Percentiles rank a stretch among this genome's conserved stretches.
Evolutionary conservation across 352 stramenopile genomes (phyloP).

Genomic region (Phytophthora ohioensis): DNA sequence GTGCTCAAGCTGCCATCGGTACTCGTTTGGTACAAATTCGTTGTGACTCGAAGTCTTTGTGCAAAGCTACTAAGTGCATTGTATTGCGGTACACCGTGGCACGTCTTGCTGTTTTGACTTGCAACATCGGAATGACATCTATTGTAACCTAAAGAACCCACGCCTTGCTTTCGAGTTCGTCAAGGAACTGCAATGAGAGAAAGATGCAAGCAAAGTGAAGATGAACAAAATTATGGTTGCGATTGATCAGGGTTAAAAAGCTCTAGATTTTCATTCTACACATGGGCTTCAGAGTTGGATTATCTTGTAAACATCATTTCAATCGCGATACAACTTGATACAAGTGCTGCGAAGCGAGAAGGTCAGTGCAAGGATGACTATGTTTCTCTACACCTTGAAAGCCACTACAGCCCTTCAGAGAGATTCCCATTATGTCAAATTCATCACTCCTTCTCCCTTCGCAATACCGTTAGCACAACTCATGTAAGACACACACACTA

Average conservation of each 20-base stretch:
- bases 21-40: neutral
- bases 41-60: too few species aligned
- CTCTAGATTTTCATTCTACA: slow-evolving; percentile 80
- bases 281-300: slow-evolving; percentile 87
- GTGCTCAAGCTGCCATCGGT: neutral
- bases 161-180: too few species aligned
- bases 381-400: slow-evolving; percentile 61
- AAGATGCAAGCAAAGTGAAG: neutral
- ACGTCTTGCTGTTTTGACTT: too few species aligned
- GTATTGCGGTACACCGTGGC: too few species aligned
- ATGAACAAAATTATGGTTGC: slow-evolving; percentile 2
- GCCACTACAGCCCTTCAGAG: slow-evolving; percentile 62
- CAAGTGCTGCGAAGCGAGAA: slow-evolving; percentile 27
- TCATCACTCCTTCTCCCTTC: slow-evolving; percentile 69
- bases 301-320: slow-evolving; percentile 79
- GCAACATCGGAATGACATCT: too few species aligned
- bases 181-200: too few species aligned
- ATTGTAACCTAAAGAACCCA: too few species aligned
- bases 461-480: slow-evolving; percentile 5
- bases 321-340: slow-evolving; percentile 39
- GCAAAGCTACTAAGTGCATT: too few species aligned
- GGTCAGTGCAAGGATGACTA: slow-evolving; percentile 87
- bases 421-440: slow-evolving; percentile 87
- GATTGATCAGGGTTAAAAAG: slow-evolving; percentile 90
- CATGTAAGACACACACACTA: neutral